Base-by-base conservation (phyloP, 2,329 filamentous ascomycete species). In the Colletotrichum tanaceti region DNA sequence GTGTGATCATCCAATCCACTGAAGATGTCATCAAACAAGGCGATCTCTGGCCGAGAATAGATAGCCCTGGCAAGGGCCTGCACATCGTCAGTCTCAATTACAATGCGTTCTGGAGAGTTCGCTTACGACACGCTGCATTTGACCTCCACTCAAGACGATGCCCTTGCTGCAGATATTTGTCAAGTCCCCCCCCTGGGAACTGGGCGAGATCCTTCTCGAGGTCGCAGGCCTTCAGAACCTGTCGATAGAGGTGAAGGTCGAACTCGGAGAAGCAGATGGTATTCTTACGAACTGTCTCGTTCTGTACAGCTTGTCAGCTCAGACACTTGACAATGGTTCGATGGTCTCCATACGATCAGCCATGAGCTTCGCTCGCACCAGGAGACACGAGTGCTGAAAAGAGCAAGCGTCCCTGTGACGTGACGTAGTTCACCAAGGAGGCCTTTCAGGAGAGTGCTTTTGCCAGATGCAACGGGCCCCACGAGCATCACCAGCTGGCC, bases 101-200 rank as follows among this genome's bases (percentile, higher is more conserved):
- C 2, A 4, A n/a, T 10, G 10, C 4, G 11, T 32, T 16, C 2
- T 16, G 1, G 10, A 7, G 13, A 9, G 13, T n/a, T 49, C 0
- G 50, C 74, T 76, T 73, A 76, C 79, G 9, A 84, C 74, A 14
- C 81, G 78, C 59, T 82, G 80, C 68, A 79, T 81, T 70, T 86
- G 84, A 0, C 83, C 83, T 9, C 84, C 84, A 4, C 81, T 84
- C 0, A 86, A 75, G 4, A 77, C 79, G 58, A 83, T 76, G 0
- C 84, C 83, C 43, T 82, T 81, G 58, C 80, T 83, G 1, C 84
- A 83, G 46, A 84, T 75, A 0, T 77, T 73, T 0, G 81, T 84
- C 10, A 73, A 68, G 43, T 84, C 80, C 2, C 78, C 78, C 76
- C 2, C 75, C 63, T 0, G 77, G 71, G 14, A 85, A 72, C 39